These are phyloP conservation scores for Fusarium compactum DNA, from an alignment of 2,329 filamentous ascomycete species.

Conservation along the genomic window DNA sequence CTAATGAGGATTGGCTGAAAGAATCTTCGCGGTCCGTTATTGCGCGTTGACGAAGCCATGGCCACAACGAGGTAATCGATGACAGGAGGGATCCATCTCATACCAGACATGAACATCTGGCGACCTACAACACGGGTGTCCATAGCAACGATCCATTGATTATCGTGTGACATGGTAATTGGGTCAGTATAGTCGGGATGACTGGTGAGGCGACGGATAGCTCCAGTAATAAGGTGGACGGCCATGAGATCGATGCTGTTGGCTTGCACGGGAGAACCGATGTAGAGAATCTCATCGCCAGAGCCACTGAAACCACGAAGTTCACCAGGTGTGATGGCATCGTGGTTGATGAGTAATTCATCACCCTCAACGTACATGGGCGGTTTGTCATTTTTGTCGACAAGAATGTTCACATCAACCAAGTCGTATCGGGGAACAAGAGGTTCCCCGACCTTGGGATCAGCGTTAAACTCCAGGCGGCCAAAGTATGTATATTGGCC, in stretches of 20 bases:
- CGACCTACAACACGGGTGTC: constrained; percentile 58
- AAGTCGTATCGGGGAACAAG: constrained; percentile 1
- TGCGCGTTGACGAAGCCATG: constrained; percentile 56
- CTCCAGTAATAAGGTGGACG: constrained; percentile 55
- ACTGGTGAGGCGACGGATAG: constrained; percentile 56
- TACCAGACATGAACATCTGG: constrained; percentile 55
- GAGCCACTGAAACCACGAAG: constrained; percentile 59
- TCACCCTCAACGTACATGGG: not conserved
- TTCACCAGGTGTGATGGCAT: constrained; percentile 54
- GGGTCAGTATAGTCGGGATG: constrained; percentile 61
- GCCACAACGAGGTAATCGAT: constrained; percentile 53
- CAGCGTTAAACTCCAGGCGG: constrained; percentile 56
- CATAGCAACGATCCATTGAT: constrained; percentile 58
- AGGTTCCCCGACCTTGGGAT: constrained; percentile 36
- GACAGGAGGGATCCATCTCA: constrained; percentile 58
- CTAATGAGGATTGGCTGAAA: constrained; percentile 61
- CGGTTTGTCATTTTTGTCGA: not conserved
- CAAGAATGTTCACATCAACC: constrained; percentile 5
- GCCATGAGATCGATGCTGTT: constrained; percentile 61
- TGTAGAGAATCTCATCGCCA: constrained; percentile 57
- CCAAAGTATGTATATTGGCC: constrained; percentile 53
- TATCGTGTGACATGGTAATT: constrained; percentile 56
- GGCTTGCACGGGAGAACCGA: constrained; percentile 56
- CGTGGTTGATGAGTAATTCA: not conserved
- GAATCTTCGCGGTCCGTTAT: constrained; percentile 60